These are phyloP conservation scores for Colletotrichum tropicicola DNA, from an alignment of 2,329 filamentous ascomycete species.

Conservation along the genomic window DNA sequence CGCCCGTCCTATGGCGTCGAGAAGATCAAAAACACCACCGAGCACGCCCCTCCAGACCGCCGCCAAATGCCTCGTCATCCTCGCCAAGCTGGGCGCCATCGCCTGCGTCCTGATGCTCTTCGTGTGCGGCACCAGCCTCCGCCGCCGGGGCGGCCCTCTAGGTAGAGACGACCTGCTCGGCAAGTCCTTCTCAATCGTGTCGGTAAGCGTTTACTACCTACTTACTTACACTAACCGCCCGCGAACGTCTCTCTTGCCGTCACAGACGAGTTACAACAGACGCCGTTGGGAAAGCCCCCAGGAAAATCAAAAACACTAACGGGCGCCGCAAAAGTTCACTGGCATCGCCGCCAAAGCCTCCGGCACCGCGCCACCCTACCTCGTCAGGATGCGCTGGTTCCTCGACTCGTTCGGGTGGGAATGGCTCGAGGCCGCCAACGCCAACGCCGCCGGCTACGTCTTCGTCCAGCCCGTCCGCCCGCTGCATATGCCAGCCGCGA, in stretches of 20 bases:
- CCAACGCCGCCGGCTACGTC: not conserved
- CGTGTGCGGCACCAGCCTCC: not conserved
- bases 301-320: no score
- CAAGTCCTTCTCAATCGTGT: slow-evolving; percentile 6
- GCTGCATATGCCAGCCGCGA: not conserved
- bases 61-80: not conserved
- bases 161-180: not conserved
- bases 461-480: not conserved
- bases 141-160: not conserved
- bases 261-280: not conserved
- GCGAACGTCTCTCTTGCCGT: not conserved
- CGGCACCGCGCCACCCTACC: not conserved
- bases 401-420: not conserved
- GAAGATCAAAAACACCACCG: not conserved
- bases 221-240: not conserved
- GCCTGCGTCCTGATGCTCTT: slow-evolving; percentile 2
- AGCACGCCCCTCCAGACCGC: slow-evolving; percentile 10
- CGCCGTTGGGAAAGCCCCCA: not conserved
- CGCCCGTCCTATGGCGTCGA: not conserved
- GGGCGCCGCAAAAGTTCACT: not conserved
- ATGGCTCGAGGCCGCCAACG: slow-evolving; percentile 1
- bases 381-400: not conserved
- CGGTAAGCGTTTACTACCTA: not conserved
- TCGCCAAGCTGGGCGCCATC: not conserved
- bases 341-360: slow-evolving; percentile 6